Evolutionary conservation across 768 basidiomycete species (phyloP), one percentile per base, ranked within the genome.

Genomic region (Suillus brevipes): DNA sequence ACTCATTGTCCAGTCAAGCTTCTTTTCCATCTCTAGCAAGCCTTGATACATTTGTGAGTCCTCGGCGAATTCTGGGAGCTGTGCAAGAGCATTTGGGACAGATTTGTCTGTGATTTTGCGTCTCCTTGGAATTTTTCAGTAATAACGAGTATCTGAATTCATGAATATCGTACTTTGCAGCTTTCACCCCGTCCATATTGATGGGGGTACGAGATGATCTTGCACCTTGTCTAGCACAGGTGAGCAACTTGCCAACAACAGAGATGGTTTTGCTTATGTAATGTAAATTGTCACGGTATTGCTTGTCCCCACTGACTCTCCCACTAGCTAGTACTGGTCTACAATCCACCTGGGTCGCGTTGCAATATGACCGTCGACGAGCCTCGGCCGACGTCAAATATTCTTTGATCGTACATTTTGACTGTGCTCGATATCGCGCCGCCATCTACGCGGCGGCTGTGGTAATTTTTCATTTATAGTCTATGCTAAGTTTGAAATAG

Each of bases 1-100:
- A 73, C 87, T 88, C 83, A 96, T 90, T 4, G 94, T 96, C 96
- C 96, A 97, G 76, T 98, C 95, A 18, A 98, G 80, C 74, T 90
- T 92, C 64, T 91, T 85, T 74, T 97, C 95, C 87, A 93, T 93
- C 68, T 91, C 89, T 34, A 95, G 76, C 47, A 97, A 80, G 70
- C 92, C 89, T 65, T 89, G 87, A 77, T 97, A 97, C 85, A 96
- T 92, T 64, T 80, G 82, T 28, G 93, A 93, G 74, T 97, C 94
- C 70, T 86, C 84, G 2, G 89, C 85, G 72, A 93, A 92, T 58
- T 89, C 87, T 20, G 89, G 87, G 69, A 87, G 83, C 66, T 92
- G 88, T 6, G 89, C 82, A 42, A 95, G 82, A 60, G 85, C 86
- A 82, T 89, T 88, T 0, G 94, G 92, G 42, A 97, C 79, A 42